Percentiles rank a stretch among this genome's conserved stretches.
Evolutionary conservation across 140 eudicot genomes (phyloP).

Genomic region (Flaveria floridana): DNA sequence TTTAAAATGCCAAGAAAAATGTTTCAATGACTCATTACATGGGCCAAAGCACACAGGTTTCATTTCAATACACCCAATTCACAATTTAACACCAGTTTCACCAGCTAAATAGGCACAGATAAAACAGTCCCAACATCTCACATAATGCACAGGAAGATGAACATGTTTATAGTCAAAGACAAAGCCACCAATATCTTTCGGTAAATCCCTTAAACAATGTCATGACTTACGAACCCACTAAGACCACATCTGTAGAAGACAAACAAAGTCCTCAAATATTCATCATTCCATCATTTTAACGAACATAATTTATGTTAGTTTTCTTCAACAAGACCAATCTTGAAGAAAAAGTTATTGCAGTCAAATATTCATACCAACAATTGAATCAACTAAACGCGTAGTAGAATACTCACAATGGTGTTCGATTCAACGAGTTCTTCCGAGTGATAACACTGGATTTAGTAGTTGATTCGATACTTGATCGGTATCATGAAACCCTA

Average conservation of each 20-base stretch:
- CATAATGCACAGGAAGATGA: not conserved
- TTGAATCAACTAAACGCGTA: not conserved
- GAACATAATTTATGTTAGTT: not conserved
- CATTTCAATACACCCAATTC: not conserved
- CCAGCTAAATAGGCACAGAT: not conserved
- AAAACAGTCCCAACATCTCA: slow-evolving; percentile 15
- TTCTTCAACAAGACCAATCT: not conserved
- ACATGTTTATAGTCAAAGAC: not conserved
- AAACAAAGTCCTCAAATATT: not conserved
- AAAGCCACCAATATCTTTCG: not conserved
- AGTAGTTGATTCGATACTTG: slow-evolving; percentile 6
- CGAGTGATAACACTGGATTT: not conserved
- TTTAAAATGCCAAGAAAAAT: not conserved
- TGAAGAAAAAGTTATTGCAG: too few relatives aligned
- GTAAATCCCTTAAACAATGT: too few relatives aligned
- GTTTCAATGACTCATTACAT: not conserved
- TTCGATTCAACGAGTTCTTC: slow-evolving; percentile 1
- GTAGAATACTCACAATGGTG: slow-evolving; percentile 26
- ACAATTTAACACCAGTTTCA: not conserved
- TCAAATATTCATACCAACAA: not conserved
- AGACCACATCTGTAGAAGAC: not conserved
- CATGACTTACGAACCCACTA: too few relatives aligned
- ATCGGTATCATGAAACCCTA: slow-evolving; percentile 25
- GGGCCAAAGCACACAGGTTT: too few relatives aligned
- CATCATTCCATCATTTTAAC: not conserved